Evolutionary conservation across 1,139 yeast species (phyloP), one percentile per base, ranked within the genome.

Genomic region (Pichia sp.): DNA sequence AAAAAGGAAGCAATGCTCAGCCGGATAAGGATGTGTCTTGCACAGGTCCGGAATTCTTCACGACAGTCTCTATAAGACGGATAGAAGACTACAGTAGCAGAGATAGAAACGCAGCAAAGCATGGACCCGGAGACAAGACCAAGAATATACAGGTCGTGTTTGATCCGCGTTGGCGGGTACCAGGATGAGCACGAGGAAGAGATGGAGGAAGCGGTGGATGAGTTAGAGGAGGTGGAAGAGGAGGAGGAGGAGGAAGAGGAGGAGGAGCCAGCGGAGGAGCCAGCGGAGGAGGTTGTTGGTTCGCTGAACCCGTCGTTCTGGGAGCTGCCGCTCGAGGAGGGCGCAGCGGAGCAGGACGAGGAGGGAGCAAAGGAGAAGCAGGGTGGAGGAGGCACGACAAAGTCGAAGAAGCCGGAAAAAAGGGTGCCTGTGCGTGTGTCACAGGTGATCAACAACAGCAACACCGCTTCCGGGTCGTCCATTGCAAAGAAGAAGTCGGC

Each of bases 91-190:
- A 18, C 26, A 10, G 22, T n/a, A n/a, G n/a, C n/a, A n/a, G 26
- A 7, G n/a, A n/a, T 39, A 16, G 3, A 13, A 39, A 18, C n/a
- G 26, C n/a, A n/a, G 25, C 40, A 9, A 19, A 22, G 8, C 13
- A 31, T 31, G 36, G 31, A 41, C 16, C 16, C 19, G 21, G 23
- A 18, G 13, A 13, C 21, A 13, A 41, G 21, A 13, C 44, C 31
- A 13, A 41, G 30, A 36, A 43, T 43, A 12, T 43, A 28, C 34
- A 43, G 28, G n/a, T 43, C 46, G n/a, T 34, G 19, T 8, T 22
- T 43, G n/a, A 25, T 43, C 5, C 23, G 18, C 8, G 46, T 43
- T 28, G 37, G 37, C 9, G 46, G 46, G 1, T 28, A 16, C 16
- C 16, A n/a, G 6, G 21, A 13, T 19, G 44, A 41, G 34, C 18